These are phyloP conservation scores for Seminavis robusta DNA, from an alignment of 108 stramenopile species.

Conservation along the genomic window DNA sequence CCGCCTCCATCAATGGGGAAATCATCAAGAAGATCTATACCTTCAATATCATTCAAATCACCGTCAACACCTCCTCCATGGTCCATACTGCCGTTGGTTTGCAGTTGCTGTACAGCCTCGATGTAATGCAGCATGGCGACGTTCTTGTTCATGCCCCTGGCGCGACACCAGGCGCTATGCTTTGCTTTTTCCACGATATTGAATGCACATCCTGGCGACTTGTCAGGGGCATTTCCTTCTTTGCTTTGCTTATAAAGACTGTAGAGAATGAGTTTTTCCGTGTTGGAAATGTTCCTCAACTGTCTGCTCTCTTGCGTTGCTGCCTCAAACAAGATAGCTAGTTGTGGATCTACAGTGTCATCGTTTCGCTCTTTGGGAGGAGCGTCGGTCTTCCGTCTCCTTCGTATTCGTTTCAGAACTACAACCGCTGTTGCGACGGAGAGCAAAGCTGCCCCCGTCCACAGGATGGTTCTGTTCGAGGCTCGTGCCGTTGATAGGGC, in stretches of 20 bases:
- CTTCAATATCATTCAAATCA: background rate
- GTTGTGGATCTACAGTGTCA: too few species aligned
- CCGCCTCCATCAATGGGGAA: background rate
- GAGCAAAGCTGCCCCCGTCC: too few species aligned
- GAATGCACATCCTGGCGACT: conserved; percentile 22
- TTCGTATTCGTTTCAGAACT: too few species aligned
- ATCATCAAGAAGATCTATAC: too few species aligned
- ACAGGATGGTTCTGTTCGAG: too few species aligned
- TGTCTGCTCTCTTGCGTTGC: too few species aligned
- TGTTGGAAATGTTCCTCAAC: conserved; percentile 13
- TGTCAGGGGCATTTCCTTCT: conserved; percentile 55
- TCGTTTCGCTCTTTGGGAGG: too few species aligned
- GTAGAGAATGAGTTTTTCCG: conserved; percentile 79
- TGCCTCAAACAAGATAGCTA: too few species aligned
- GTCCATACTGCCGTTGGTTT: background rate
- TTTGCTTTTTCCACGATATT: conserved; percentile 68
- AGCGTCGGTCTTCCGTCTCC: too few species aligned
- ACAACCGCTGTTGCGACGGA: too few species aligned
- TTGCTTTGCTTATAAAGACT: conserved; percentile 88
- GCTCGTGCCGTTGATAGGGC: too few species aligned
- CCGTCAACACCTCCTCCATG: background rate
- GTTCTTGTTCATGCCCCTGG: conserved; percentile 37
- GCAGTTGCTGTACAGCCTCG: conserved; percentile 45
- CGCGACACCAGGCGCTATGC: conserved; percentile 62
- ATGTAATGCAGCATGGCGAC: conserved; percentile 64